Conservation (phyloP, 257 asterid species). For the Solanum appendiculatum region DNA sequence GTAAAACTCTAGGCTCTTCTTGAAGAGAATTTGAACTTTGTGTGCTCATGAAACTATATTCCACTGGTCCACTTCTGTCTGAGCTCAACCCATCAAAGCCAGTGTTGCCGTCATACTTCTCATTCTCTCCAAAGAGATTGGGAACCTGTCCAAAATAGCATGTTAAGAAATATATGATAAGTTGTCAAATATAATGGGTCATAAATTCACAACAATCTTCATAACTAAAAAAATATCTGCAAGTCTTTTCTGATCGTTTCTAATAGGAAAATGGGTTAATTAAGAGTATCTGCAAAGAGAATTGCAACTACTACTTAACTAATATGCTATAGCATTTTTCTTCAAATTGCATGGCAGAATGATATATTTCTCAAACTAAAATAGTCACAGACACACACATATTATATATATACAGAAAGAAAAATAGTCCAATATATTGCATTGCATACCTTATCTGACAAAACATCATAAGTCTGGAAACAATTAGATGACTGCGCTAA, state of each 20-base stretch:
- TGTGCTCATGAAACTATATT: conserved; percentile 67
- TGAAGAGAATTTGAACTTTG: conserved; percentile 41
- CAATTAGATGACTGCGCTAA: conserved; percentile 35
- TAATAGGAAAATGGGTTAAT: background rate
- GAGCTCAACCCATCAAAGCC: conserved; percentile 29
- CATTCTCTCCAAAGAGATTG: conserved; percentile 27
- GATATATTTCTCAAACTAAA: background rate
- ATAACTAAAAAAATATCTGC: background rate
- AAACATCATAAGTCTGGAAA: conserved; percentile 36
- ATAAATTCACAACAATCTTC: background rate
- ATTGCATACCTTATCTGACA: conserved; percentile 48
- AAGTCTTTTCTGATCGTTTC: background rate
- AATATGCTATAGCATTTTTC: background rate
- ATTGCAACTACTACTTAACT: background rate
- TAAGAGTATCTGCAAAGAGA: background rate
- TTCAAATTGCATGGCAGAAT: background rate
- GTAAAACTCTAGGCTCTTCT: conserved; percentile 40
- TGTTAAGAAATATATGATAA: background rate
- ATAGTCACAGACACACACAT: background rate
- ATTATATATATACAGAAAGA: background rate
- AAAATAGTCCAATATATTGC: background rate
- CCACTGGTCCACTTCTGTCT: conserved; percentile 49
- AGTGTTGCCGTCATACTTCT: conserved; percentile 13
- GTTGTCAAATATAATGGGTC: background rate
- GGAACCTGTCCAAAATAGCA: conserved; percentile 33